Base-by-base conservation (phyloP, 345 rosid species). In the Rhizophora apiculata region DNA sequence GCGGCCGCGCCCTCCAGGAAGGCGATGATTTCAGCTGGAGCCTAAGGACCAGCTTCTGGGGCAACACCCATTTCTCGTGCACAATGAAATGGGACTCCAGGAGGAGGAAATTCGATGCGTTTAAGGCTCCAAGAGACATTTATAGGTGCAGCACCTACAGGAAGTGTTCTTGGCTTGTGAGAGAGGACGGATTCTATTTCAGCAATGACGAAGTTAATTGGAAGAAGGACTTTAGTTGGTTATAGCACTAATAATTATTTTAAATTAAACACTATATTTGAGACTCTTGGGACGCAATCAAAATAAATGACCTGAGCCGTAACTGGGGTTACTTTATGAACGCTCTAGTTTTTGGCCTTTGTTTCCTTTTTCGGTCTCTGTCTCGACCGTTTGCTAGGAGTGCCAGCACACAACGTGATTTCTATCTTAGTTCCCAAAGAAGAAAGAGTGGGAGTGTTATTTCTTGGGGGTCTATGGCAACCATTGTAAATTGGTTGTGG, bases 1-100 rank as follows among this genome's bases (percentile, higher is more conserved):
- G 98, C n/a, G 92, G 98, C 32, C 91, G 97, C 2, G 97, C 98
- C 5, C 91, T 93, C 31, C 97, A 93, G 74, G 97, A 89, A 67
- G 96, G 98, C 8, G 98, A 93, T 4, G 96, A 89, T 64, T 91
- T 81, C 68, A 72, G 87, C n/a, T 93, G 98, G 98, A 85, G 82
- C 6, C 77, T 76, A 15, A 80, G 3, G 63, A 84, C 84, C 43
- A 70, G 71, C 57, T 57, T 88, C 11, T 85, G 88, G 90, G 82
- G 82, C 20, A 67, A 53, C 7, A 68, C 69, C 37, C 70, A 46
- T 43, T 85, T 78, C 83, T 22, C 75, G 39, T 93, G 98, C 69
- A 93, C 97, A 39, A 62, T 91, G 85, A 93, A 93, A 66, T 86
- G 98, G 94, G 89, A 89, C 1, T 36, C 29, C 7, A 80, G n/a